Percentiles rank a stretch among this genome's conserved stretches.
Evolutionary conservation across 176 grass and related monocot species (phyloP).

Genomic region (Avena sativa): DNA sequence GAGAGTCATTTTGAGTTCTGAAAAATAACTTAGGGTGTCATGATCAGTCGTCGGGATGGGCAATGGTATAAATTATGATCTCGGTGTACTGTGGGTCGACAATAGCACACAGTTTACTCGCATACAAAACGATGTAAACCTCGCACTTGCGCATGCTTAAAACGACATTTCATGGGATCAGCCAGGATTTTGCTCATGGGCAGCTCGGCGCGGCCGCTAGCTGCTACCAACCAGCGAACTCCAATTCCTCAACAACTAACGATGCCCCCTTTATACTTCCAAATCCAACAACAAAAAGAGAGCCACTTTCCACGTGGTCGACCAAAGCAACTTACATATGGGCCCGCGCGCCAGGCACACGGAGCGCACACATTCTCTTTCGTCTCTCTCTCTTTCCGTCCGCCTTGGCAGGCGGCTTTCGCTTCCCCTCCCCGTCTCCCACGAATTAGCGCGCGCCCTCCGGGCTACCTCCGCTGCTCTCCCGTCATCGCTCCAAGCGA

Average conservation of each 20-base stretch:
- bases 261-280: neutral
- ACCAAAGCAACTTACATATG: slow-evolving; percentile 3
- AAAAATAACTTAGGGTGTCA: too few species aligned
- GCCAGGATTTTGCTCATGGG: neutral
- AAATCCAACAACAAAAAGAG: neutral
- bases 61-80: too few species aligned
- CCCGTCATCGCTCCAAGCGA: slow-evolving; percentile 26
- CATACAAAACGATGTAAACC: too few species aligned
- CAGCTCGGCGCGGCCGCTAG: slow-evolving; percentile 2
- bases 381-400: neutral
- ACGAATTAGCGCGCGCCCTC: slow-evolving; percentile 15
- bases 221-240: neutral
- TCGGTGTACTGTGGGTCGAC: too few species aligned
- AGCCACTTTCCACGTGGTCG: neutral
- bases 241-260: slow-evolving; percentile 14
- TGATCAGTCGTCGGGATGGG: too few species aligned
- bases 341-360: slow-evolving; percentile 4
- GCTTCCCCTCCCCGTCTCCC: neutral
- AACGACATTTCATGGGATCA: neutral
- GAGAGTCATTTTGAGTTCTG: too few species aligned
- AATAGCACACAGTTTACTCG: too few species aligned
- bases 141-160: neutral
- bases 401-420: neutral
- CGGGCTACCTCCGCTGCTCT: neutral
- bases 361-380: neutral